phyloP scores from a whole-genome alignment of 1,284 basidiomycete species.

The Naganishia albida region DNA sequence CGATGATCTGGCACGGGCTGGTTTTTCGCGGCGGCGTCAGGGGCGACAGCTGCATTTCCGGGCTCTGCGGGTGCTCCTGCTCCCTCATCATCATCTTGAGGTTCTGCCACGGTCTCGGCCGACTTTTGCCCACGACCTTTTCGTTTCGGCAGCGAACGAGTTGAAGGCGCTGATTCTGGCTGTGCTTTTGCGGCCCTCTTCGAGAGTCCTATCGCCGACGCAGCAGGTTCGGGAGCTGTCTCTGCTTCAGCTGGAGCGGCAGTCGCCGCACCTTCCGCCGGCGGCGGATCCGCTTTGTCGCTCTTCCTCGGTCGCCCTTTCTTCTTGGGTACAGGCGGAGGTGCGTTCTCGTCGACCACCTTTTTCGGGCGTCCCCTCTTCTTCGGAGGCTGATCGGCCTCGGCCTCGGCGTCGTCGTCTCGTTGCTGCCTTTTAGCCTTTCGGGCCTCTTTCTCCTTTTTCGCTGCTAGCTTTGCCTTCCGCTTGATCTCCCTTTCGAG shows the following conservation, averaged over 20 bases:
- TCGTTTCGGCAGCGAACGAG: not conserved
- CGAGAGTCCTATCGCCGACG: not conserved
- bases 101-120: not conserved
- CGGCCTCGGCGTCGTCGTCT: not conserved
- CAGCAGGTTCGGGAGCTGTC: not conserved
- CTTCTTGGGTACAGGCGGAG: not conserved
- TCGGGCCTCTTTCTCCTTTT: conserved; percentile 7
- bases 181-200: not conserved
- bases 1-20: not conserved
- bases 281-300: not conserved
- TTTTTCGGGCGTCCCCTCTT: conserved; percentile 13
- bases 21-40: not conserved
- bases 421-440: not conserved
- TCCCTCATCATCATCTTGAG: not conserved
- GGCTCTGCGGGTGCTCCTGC: not conserved
- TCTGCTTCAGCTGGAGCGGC: not conserved
- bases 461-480: not conserved
- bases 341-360: not conserved
- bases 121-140: conserved; percentile 1
- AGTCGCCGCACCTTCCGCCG: not conserved
- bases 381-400: not conserved
- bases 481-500: conserved; percentile 2
- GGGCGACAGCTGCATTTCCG: not conserved
- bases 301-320: conserved; percentile 3
- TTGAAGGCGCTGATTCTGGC: not conserved